phyloP scores from a whole-genome alignment of 768 basidiomycete species.

The Cytidiella melzeri region DNA sequence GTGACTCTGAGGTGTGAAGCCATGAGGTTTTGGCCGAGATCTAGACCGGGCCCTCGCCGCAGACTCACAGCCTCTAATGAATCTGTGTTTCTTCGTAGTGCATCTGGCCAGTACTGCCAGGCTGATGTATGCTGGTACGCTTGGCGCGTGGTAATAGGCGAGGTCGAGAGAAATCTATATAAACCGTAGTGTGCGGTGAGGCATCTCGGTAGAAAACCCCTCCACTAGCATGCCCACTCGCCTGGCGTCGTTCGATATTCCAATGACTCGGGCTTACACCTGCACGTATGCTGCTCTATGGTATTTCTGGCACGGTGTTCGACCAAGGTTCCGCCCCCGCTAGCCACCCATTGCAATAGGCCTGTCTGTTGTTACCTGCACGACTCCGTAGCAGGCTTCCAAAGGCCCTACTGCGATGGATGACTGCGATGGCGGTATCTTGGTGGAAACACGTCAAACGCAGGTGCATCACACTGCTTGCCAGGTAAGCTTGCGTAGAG shows the following conservation, averaged over 20 bases:
- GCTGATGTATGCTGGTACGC: too few species aligned
- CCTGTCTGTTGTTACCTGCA: slow-evolving; percentile 20
- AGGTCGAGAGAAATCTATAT: not conserved
- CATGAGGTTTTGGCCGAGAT: too few species aligned
- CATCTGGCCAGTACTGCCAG: too few species aligned
- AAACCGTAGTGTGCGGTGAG: not conserved
- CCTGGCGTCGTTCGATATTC: not conserved
- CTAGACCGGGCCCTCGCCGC: too few species aligned
- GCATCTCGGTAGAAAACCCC: not conserved
- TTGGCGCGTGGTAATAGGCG: not conserved
- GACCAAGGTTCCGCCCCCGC: slow-evolving; percentile 21
- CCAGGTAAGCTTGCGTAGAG: too few species aligned
- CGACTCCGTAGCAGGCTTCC: slow-evolving; percentile 20
- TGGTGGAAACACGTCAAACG: too few species aligned
- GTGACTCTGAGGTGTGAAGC: too few species aligned
- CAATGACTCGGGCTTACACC: not conserved
- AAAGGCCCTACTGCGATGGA: slow-evolving; percentile 57
- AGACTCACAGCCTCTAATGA: too few species aligned
- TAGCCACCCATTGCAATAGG: slow-evolving; percentile 27
- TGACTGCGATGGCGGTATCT: slow-evolving; percentile 63
- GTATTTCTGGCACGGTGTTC: not conserved
- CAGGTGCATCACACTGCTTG: too few species aligned
- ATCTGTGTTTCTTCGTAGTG: too few species aligned
- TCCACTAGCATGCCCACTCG: not conserved
- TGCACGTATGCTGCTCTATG: not conserved